phyloP scores from a whole-genome alignment of 2,329 filamentous ascomycete genomes.

The Aspergillus tanneri region DNA sequence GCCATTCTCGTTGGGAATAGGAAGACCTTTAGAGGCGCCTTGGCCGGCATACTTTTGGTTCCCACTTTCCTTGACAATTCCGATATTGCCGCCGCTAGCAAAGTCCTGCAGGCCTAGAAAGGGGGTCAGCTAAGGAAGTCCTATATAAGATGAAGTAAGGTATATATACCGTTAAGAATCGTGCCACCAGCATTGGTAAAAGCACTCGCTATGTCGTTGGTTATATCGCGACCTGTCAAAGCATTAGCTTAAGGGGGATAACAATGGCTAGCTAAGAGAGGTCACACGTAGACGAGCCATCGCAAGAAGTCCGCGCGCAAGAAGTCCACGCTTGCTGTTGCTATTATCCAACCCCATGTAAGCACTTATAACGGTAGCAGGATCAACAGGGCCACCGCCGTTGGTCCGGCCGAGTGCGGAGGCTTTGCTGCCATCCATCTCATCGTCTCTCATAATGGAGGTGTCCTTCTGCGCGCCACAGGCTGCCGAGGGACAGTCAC shows the following conservation, averaged over 20 bases:
- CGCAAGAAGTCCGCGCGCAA: too few species aligned
- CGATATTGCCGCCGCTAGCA: constrained; percentile 7
- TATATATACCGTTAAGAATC: constrained; percentile 9
- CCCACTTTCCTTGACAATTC: constrained; percentile 9
- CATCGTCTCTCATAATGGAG: constrained; percentile 64
- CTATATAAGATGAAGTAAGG: background rate
- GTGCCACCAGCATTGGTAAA: constrained; percentile 27
- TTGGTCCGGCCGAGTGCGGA: constrained; percentile 63
- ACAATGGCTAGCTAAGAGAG: too few species aligned
- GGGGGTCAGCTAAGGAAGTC: background rate
- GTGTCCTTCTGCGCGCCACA: constrained; percentile 69
- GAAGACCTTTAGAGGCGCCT: constrained; percentile 57
- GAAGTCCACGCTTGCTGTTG: constrained; percentile 4
- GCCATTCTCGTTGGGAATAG: constrained; percentile 61
- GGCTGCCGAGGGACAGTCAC: constrained; percentile 61
- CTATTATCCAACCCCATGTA: constrained; percentile 58
- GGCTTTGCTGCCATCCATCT: constrained; percentile 56
- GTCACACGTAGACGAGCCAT: too few species aligned
- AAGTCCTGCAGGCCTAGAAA: constrained; percentile 9
- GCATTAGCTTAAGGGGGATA: too few species aligned
- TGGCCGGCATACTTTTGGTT: constrained; percentile 55
- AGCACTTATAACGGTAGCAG: constrained; percentile 55
- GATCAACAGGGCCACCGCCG: constrained; percentile 59
- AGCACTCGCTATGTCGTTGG: constrained; percentile 29
- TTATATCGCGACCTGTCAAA: too few species aligned